Base-by-base conservation (phyloP, 1,284 basidiomycete genomes). In the Austroboletus niveus region DNA sequence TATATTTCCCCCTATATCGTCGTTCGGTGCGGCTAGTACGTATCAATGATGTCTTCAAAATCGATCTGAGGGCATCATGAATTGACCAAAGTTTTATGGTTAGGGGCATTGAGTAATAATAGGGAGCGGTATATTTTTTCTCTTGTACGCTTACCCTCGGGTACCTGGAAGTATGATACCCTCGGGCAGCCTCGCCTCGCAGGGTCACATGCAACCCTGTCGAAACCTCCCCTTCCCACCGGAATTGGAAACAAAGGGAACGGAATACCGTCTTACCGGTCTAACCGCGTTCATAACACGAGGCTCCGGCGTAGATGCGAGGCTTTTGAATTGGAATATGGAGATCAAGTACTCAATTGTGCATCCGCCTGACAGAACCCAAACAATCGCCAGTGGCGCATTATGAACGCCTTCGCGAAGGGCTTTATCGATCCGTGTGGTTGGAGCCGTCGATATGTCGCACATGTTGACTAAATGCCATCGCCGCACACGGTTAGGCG, bases 371-470 rank as follows among this genome's bases (percentile, higher is more conserved):
- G 51, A 40, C 42, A 32, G 29, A 43, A 24, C 10, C 8, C 15
- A 34, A 15, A 36, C 8, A 12, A 22, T 7, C 15, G 41, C 17
- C 8, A 9, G 41, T 48, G 60, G 58, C 52, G 60, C 50, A 43
- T 40, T 49, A 60, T 52, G 45, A 27, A 36, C 47, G 36, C 40
- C 29, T 48, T 47, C 11, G 34, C 29, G 32, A 46, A 32, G 22
- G 11, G 27, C 44, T 46, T 54, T 54, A 60, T 60, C 47, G 11
- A 40, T 47, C 52, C 47, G 35, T 39, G 42, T 40, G 42, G 27
- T 31, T 40, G 8, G 27, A 42, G 41, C 35, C 31, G 42, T 30
- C 15, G 20, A 20, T 15, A 30, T 38, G 35, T 42, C 27, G n/a
- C 17, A 29, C 35, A 39, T 15, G 38, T 43, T 39, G 48, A 38